phyloP scores from a whole-genome alignment of 805 yeast genomes.

The Lachancea kluyveri region DNA sequence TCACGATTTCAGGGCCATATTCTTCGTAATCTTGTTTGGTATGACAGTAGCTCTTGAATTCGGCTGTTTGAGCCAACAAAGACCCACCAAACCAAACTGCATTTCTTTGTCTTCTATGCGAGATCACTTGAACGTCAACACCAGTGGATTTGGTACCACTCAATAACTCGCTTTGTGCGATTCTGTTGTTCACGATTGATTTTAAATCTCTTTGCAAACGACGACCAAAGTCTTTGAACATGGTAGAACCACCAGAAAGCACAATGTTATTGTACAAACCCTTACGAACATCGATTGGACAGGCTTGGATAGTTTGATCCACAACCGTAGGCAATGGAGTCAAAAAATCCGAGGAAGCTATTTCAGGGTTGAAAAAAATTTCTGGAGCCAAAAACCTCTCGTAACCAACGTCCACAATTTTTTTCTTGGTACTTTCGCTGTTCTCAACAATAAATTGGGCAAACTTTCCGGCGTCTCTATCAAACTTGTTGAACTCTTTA shows the following conservation, averaged over 20 bases:
- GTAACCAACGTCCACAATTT: slow-evolving; percentile 87
- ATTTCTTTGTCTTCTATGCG: slow-evolving; percentile 94
- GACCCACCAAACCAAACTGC: slow-evolving; percentile 99
- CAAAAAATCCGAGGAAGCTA: slow-evolving; percentile 88
- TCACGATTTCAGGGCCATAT: slow-evolving; percentile 94
- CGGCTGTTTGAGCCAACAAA: slow-evolving; percentile 92
- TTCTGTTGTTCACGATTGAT: slow-evolving; percentile 80
- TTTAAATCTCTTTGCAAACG: slow-evolving; percentile 93
- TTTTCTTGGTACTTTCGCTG: slow-evolving; percentile 55
- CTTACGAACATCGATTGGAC: slow-evolving; percentile 97
- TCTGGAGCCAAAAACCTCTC: slow-evolving; percentile 99
- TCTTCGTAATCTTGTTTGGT: slow-evolving; percentile 97
- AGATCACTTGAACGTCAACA: slow-evolving; percentile 92
- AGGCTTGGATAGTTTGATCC: slow-evolving; percentile 88
- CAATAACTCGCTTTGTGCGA: slow-evolving; percentile 68
- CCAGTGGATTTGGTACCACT: slow-evolving; percentile 81
- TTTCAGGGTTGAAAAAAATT: slow-evolving; percentile 96
- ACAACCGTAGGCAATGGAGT: slow-evolving; percentile 96
- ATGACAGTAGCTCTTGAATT: slow-evolving; percentile 92
- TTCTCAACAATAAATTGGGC: slow-evolving; percentile 88
- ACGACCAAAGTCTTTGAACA: slow-evolving; percentile 98
- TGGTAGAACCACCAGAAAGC: slow-evolving; percentile 94
- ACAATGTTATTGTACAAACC: slow-evolving; percentile 94
- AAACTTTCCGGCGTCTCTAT: slow-evolving; percentile 87
- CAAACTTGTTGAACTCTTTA: slow-evolving; percentile 91